These are phyloP conservation scores for Tuber melanosporum DNA, from an alignment of 495 filamentous ascomycete genomes.

Conservation along the genomic window DNA sequence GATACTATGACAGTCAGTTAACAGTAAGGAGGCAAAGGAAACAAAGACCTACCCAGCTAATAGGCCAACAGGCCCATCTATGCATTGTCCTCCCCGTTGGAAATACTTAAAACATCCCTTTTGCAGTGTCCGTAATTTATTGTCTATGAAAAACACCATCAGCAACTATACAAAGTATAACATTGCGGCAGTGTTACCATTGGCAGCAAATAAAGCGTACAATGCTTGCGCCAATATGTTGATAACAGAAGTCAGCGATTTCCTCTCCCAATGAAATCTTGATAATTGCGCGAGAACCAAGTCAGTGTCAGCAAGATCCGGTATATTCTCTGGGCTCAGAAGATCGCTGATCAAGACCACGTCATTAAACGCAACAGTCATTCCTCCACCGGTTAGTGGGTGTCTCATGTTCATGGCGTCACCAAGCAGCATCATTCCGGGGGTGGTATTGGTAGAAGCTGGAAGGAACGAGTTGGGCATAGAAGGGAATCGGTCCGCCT, in stretches of 20 bases:
- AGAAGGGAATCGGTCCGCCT: constrained; percentile 58
- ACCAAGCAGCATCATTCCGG: constrained; percentile 74
- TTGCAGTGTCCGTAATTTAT: constrained; percentile 71
- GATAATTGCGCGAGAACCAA: constrained; percentile 62
- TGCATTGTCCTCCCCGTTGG: constrained; percentile 61
- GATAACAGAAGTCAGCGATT: constrained; percentile 72
- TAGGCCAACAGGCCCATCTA: constrained; percentile 71
- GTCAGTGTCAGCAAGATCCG: constrained; percentile 59
- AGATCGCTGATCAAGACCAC: constrained; percentile 67
- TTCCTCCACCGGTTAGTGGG: constrained; percentile 86
- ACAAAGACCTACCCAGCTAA: constrained; percentile 55
- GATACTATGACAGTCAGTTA: constrained; percentile 43
- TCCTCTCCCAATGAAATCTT: constrained; percentile 80
- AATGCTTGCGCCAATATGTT: constrained; percentile 93
- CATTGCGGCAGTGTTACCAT: constrained; percentile 47
- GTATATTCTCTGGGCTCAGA: constrained; percentile 59
- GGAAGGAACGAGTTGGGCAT: constrained; percentile 97
- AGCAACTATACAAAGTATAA: background rate
- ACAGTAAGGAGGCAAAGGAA: background rate
- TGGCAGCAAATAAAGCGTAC: constrained; percentile 82
- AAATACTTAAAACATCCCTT: constrained; percentile 93
- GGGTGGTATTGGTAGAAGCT: constrained; percentile 57
- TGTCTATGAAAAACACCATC: constrained; percentile 47
- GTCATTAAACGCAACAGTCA: constrained; percentile 92
- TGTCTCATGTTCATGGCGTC: constrained; percentile 97